Evolutionary conservation across 306 rosid species (phyloP), one percentile per base, ranked within the genome.

Genomic region (Trifolium subterraneum): DNA sequence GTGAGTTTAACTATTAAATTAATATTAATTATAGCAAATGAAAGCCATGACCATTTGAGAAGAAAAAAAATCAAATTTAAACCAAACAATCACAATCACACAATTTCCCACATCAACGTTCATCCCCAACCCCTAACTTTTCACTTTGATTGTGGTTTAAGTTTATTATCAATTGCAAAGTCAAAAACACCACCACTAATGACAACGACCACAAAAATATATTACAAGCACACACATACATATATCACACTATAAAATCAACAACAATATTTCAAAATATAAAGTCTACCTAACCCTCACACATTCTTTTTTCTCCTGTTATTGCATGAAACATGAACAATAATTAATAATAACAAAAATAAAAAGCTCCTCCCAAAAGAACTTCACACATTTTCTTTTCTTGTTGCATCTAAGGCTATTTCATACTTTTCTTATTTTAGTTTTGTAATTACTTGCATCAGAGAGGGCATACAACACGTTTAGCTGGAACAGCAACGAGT

Each of bases 401-500:
- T 13, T 59, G 18, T 16, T 27, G 33, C 1, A 23, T 4, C 29
- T 33, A 51, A 45, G 51, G 33, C 2, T 2, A 11, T 22, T 64
- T 64, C 39, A 3, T 51, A 39, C 51, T 6, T 50, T 18, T 47
- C 52, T 7, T 3, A 50, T 16, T 61, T 12, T 7, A 11, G 19
- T 3, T 33, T 16, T 38, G 52, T 6, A 2, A 2, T 0, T 22
- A n/a, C 7, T 44, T 16, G 38, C 12, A 31, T 64, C 12, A 69
- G 8, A 90, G 82, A 15, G 86, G 77, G 18, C 89, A 89, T 9
- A 81, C 15, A 5, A 92, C 68, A 2, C 90, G 84, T 74, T 88
- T 88, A 0, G 58, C 35, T 6, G 97, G 97, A 8, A 89, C 75
- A 0, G 88, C 97, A 2, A 88, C 8, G 29, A 92, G 92, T 70